These are phyloP conservation scores for Eurotiales sp. DNA, from an alignment of 2,329 filamentous ascomycete species.

Conservation along the genomic window DNA sequence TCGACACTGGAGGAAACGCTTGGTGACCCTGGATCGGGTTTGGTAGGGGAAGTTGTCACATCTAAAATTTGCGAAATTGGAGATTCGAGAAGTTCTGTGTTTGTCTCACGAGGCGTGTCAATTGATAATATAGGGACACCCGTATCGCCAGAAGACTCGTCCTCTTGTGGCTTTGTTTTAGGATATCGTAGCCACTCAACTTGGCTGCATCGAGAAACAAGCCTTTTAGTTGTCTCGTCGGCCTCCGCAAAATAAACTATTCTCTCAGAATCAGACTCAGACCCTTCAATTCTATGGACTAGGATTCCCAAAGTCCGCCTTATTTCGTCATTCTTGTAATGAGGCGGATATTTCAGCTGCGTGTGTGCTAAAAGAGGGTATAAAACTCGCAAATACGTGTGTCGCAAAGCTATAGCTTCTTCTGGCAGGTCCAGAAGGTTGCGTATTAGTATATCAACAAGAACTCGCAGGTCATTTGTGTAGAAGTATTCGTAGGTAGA, in stretches of 20 bases:
- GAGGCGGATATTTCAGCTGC: slow-evolving; percentile 76
- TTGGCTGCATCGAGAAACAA: slow-evolving; percentile 44
- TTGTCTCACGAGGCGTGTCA: slow-evolving; percentile 29
- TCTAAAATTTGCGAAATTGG: slow-evolving; percentile 31
- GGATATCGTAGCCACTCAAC: slow-evolving; percentile 42
- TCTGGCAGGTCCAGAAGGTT: slow-evolving; percentile 94
- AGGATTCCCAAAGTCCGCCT: slow-evolving; percentile 71
- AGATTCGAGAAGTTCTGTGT: slow-evolving; percentile 28
- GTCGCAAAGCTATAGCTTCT: slow-evolving; percentile 68
- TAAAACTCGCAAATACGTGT: slow-evolving; percentile 91
- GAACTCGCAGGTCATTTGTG: slow-evolving; percentile 90
- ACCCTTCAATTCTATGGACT: slow-evolving; percentile 64
- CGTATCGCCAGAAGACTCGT: background rate
- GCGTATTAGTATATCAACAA: slow-evolving; percentile 92
- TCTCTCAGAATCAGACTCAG: slow-evolving; percentile 40
- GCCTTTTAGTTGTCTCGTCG: slow-evolving; percentile 47
- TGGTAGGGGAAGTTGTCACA: slow-evolving; percentile 47
- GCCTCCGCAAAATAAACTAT: slow-evolving; percentile 49
- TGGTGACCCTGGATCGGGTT: slow-evolving; percentile 28
- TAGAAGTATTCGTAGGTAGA: slow-evolving; percentile 98
- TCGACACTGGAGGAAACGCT: slow-evolving; percentile 22
- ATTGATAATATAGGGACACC: slow-evolving; percentile 2
- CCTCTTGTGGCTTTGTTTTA: slow-evolving; percentile 15
- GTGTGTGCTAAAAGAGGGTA: slow-evolving; percentile 89
- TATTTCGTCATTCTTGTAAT: slow-evolving; percentile 90